Base-by-base conservation (phyloP, 2,329 filamentous ascomycete genomes). In the Leptoxyphium fumago region DNA sequence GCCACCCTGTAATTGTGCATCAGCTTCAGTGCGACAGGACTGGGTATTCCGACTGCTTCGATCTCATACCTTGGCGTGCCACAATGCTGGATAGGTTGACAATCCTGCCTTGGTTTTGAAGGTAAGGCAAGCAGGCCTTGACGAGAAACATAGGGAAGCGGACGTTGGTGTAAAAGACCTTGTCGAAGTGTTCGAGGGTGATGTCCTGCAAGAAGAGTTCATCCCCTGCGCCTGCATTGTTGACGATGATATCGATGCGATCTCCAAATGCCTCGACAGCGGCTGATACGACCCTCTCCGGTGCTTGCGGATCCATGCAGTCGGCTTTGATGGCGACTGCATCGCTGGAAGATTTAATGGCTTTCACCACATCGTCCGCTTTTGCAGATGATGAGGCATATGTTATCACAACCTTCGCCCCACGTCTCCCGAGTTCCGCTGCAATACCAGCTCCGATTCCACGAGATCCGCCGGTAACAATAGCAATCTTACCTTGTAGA, bases 211-310 rank as follows among this genome's bases (percentile, higher is more conserved):
- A 30, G 7, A 29, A 32, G 2, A 18, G n/a, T 15, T 43, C 30
- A 14, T 43, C 42, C 13, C 42, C 34, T 10, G n/a, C 14, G 5
- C 32, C 43, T 8, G 46, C 45, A 15, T 48, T 46, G 43, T 45
- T 30, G 36, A 44, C 29, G 2, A 48, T 15, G 13, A 47, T 41
- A 32, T 47, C 41, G 5, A 48, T 34, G 1, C 18, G 21, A 32
- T 34, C 41, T n/a, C n/a, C n/a, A n/a, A n/a, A n/a, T n/a, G n/a
- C n/a, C n/a, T n/a, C n/a, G n/a, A n/a, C n/a, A n/a, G n/a, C n/a
- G n/a, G n/a, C n/a, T n/a, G n/a, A n/a, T n/a, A n/a, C n/a, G n/a
- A n/a, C n/a, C n/a, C n/a, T n/a, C n/a, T n/a, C n/a, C n/a, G n/a
- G n/a, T n/a, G n/a, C n/a, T n/a, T n/a, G n/a, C n/a, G n/a, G n/a